phyloP scores from a whole-genome alignment of 306 rosid genomes.

The Glycyrrhiza uralensis region DNA sequence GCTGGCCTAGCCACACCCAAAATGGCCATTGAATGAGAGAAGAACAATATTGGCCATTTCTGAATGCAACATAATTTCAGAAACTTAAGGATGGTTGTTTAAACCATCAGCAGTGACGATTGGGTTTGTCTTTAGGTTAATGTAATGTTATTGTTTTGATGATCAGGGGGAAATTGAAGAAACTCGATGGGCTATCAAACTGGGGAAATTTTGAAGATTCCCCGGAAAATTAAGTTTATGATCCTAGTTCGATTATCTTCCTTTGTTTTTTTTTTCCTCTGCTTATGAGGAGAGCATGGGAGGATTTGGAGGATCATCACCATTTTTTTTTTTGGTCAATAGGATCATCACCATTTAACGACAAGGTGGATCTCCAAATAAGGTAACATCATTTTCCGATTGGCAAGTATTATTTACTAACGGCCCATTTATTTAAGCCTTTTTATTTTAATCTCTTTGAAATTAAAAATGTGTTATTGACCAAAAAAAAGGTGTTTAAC shows the following conservation, averaged over 20 bases:
- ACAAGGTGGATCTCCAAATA: background rate
- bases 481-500: no score
- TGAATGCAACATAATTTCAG: no score
- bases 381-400: background rate
- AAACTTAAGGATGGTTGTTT: no score
- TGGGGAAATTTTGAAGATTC: background rate
- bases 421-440: no score
- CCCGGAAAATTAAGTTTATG: background rate
- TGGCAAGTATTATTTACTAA: background rate
- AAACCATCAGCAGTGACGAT: no score
- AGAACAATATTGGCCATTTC: no score
- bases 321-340: no score
- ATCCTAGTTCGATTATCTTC: background rate
- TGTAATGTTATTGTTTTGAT: background rate
- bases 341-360: background rate
- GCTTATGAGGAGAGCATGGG: no score
- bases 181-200: background rate
- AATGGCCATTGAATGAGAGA: no score
- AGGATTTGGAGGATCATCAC: background rate
- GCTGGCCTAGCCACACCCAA: no score
- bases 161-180: background rate
- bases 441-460: no score
- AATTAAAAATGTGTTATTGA: no score
- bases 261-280: background rate
- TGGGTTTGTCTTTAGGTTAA: background rate